phyloP scores from a whole-genome alignment of 345 rosid species.

The Salix purpurea region DNA sequence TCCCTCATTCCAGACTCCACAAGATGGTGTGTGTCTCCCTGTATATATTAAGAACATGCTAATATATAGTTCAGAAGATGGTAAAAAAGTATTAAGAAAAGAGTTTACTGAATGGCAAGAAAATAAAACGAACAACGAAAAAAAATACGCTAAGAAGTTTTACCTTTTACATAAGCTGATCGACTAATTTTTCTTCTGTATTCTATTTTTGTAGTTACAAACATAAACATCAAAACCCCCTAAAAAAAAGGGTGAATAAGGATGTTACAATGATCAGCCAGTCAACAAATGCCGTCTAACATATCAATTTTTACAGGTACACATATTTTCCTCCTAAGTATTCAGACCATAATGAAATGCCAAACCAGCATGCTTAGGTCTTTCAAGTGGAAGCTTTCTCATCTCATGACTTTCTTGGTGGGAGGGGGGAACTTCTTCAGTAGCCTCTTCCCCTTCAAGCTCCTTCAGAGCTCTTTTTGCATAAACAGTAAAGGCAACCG shows the following conservation, averaged over 20 bases:
- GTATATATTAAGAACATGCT: neutral
- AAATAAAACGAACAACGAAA: neutral
- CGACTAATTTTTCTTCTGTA: neutral
- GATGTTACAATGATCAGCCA: neutral
- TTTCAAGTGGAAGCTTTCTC: slow-evolving; percentile 19
- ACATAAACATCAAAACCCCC: neutral
- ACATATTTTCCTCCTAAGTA: neutral
- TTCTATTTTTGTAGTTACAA: slow-evolving; percentile 11
- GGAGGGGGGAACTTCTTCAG: neutral
- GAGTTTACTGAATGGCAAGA: neutral
- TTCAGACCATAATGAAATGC: slow-evolving; percentile 4
- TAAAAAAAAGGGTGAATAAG: neutral
- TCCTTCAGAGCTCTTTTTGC: slow-evolving; percentile 31
- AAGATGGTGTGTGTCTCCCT: neutral
- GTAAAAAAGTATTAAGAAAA: neutral
- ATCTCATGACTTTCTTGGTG: slow-evolving; percentile 10
- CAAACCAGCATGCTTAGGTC: slow-evolving; percentile 1
- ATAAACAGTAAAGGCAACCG: slow-evolving; percentile 24
- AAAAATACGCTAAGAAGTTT: neutral
- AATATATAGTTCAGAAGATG: neutral
- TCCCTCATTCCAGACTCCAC: neutral
- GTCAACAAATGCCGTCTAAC: neutral
- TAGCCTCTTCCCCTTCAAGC: slow-evolving; percentile 11
- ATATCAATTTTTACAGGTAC: slow-evolving; percentile 18
- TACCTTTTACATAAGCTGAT: neutral